Evolutionary conservation across 1,284 basidiomycete genomes (phyloP), one percentile per base, ranked within the genome.

Genomic region (Ganoderma sinense): DNA sequence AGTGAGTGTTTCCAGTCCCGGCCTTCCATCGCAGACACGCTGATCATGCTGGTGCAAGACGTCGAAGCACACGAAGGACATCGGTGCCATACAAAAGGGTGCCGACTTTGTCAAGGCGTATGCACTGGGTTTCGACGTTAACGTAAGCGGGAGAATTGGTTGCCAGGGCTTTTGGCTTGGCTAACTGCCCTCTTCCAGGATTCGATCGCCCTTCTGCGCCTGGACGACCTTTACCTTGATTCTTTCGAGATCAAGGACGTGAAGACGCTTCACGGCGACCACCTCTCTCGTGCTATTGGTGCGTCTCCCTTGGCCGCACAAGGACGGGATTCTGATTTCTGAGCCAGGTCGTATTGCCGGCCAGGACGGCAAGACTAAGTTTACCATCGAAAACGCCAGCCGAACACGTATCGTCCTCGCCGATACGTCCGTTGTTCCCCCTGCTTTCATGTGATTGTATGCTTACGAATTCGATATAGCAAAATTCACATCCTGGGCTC

Each of bases 191-290:
- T 51, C 16, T 13, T 13, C 0, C 76, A 99, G 94, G 97, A 99
- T 78, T 93, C 97, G 1, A 94, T 99, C 73, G 98, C 97, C 2
- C 90, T 99, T 11, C 88, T 99, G 39, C 91, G 97, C 72, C 83
- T 99, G 77, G 97, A 99, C 79, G 98, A 99, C 80, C 88, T 99
- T 18, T 99, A 99, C 82, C 92, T 99, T 56, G 97, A 99, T 80
- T 97, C 97, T 0, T 99, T 99, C 76, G 96, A 99, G 83, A 97
- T 99, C 82, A 99, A 99, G 82, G 97, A 99, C 77, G 97, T 99
- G 69, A 99, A 99, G 84, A 98, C 96, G 0, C 86, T 99, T 4
- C 97, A 98, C 73, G 97, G 97, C 2, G 98, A 99, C 79, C 98
- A 99, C 80, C 85, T 99, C 14, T 94, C 95, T 20, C 92, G 97